Conservation (phyloP, 352 stramenopile genomes). For the Pythium coloratum region DNA sequence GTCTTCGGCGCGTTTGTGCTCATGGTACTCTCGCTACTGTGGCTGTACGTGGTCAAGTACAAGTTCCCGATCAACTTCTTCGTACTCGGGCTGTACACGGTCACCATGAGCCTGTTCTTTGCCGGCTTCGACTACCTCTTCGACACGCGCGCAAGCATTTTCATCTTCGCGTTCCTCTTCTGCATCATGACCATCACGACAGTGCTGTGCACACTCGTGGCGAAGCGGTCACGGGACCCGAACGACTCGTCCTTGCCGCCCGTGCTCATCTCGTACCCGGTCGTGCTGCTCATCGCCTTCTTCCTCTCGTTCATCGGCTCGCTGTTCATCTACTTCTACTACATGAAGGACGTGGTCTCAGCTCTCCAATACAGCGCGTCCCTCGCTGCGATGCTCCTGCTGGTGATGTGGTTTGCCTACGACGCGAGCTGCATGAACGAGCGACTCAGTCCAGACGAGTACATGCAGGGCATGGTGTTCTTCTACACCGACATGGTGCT, state of each 20-base stretch:
- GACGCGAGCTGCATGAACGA: constrained; percentile 81
- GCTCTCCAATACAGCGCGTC: constrained; percentile 53
- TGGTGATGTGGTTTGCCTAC: constrained; percentile 84
- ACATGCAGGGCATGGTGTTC: constrained; percentile 84
- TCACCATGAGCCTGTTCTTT: constrained; percentile 65
- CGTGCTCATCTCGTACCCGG: constrained; percentile 58
- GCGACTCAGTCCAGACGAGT: constrained; percentile 70
- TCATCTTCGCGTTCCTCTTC: constrained; percentile 65
- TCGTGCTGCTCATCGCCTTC: constrained; percentile 53
- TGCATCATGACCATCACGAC: constrained; percentile 65
- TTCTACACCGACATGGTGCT: constrained; percentile 86
- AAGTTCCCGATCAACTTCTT: constrained; percentile 70
- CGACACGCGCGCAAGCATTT: constrained; percentile 58
- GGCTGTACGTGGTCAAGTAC: constrained; percentile 79
- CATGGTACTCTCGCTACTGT: constrained; percentile 57
- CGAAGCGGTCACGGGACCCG: constrained; percentile 38
- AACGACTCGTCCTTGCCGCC: constrained; percentile 20
- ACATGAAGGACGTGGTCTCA: constrained; percentile 53
- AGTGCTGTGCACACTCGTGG: constrained; percentile 48
- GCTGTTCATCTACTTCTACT: constrained; percentile 62
- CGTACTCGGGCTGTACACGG: constrained; percentile 58
- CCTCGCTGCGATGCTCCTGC: constrained; percentile 52
- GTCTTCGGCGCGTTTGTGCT: constrained; percentile 49
- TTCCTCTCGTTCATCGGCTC: constrained; percentile 57
- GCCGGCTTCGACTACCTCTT: constrained; percentile 54